phyloP scores from a whole-genome alignment of 495 filamentous ascomycete genomes.

The Polyplosphaeria fusca region DNA sequence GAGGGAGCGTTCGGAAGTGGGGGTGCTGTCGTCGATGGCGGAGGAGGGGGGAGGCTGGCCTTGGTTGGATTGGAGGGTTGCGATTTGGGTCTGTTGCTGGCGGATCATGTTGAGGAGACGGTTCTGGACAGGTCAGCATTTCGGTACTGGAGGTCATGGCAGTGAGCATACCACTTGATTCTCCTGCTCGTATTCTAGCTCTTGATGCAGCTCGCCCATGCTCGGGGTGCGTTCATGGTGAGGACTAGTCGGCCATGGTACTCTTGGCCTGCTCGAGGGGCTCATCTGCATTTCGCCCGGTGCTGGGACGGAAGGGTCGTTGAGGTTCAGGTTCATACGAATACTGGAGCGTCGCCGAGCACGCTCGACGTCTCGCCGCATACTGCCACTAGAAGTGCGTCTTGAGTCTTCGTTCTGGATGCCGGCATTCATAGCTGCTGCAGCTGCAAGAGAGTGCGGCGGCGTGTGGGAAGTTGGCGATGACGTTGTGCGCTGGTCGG shows the following conservation, averaged over 20 bases:
- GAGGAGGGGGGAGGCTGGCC: slow-evolving; percentile 36
- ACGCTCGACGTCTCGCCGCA: slow-evolving; percentile 55
- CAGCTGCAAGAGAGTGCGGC: slow-evolving; percentile 62
- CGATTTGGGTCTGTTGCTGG: slow-evolving; percentile 76
- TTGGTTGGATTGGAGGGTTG: slow-evolving; percentile 54
- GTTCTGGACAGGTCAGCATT: slow-evolving; percentile 54
- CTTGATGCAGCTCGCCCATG: slow-evolving; percentile 91
- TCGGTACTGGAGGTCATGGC: background rate
- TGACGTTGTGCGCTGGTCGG: slow-evolving; percentile 7
- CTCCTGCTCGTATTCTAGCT: slow-evolving; percentile 93
- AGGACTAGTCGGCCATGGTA: slow-evolving; percentile 29
- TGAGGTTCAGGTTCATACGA: slow-evolving; percentile 70
- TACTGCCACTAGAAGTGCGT: slow-evolving; percentile 53
- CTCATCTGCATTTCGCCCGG: slow-evolving; percentile 57
- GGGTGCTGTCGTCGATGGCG: slow-evolving; percentile 60
- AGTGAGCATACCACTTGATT: slow-evolving; percentile 70
- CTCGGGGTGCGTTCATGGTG: slow-evolving; percentile 65
- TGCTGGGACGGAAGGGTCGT: slow-evolving; percentile 59
- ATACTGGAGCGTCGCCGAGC: slow-evolving; percentile 63
- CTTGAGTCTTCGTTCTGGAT: slow-evolving; percentile 60
- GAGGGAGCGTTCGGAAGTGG: slow-evolving; percentile 61
- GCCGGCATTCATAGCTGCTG: slow-evolving; percentile 67
- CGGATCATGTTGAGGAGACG: slow-evolving; percentile 87
- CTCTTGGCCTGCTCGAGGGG: slow-evolving; percentile 14
- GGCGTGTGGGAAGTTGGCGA: slow-evolving; percentile 55